These are phyloP conservation scores for Dacryopinax spathularia DNA, from an alignment of 768 basidiomycete species.

Conservation along the genomic window DNA sequence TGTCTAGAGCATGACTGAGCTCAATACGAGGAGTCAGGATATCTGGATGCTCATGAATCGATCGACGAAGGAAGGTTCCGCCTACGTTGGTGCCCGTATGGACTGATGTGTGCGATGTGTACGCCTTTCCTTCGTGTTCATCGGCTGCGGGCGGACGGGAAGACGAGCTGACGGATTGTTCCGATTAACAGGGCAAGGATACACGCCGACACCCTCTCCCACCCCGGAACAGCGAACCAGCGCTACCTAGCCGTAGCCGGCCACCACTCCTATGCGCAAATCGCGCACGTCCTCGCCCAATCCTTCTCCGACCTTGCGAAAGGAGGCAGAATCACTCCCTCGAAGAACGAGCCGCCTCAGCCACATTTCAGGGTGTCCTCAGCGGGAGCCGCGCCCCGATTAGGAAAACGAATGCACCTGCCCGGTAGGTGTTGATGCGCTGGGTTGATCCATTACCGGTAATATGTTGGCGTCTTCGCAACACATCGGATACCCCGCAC, in stretches of 20 bases:
- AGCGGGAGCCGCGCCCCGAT: too few species aligned
- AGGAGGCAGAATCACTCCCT: neutral
- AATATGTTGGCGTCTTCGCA: too few species aligned
- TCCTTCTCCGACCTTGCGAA: neutral
- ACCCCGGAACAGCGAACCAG: neutral
- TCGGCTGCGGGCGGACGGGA: neutral
- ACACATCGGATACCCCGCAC: too few species aligned
- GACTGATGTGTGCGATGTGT: too few species aligned
- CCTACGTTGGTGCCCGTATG: slow-evolving; percentile 5
- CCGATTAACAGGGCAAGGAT: neutral
- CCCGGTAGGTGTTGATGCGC: too few species aligned
- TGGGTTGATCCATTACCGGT: too few species aligned
- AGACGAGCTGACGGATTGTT: neutral
- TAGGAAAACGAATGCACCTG: too few species aligned
- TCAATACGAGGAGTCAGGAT: too few species aligned
- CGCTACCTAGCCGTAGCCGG: neutral
- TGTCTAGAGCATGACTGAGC: too few species aligned
- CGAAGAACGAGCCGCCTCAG: neutral
- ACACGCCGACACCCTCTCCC: neutral
- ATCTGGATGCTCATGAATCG: too few species aligned
- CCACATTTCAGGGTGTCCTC: too few species aligned
- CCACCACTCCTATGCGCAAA: neutral
- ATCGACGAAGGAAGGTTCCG: too few species aligned
- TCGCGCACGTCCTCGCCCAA: neutral
- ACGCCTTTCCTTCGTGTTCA: neutral